Base-by-base conservation (phyloP, 2,329 filamentous ascomycete genomes). In the Botrytis porri region DNA sequence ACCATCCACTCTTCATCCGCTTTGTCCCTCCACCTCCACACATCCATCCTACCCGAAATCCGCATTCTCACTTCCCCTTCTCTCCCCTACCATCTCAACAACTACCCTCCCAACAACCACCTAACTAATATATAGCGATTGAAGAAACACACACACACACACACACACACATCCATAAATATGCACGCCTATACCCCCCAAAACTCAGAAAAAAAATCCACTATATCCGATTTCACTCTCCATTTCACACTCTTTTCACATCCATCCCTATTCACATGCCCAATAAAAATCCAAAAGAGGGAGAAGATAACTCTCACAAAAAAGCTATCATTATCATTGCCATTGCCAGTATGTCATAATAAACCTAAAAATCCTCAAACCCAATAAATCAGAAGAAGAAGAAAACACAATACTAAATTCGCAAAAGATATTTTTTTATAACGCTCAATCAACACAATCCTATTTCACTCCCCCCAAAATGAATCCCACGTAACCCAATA, bases 231-330 rank as follows among this genome's bases (percentile, higher is more conserved):
- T n/a, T 43, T 63, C 39, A 63, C 25, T 37, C 61, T 43, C 25
- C 61, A 25, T 35, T 35, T 25, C 61, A 63, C 35, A 22, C 35
- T 4, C 39, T n/a, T n/a, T 29, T 29, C 45, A 37, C 32, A 45
- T 35, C 12, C 39, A 65, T 10, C 20, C n/a, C 57, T 35, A 39
- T 35, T 29, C n/a, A 64, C 20, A 20, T 10, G 12, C 18, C n/a
- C 32, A 66, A 51, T 43, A 51, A 66, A 66, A 66, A 51, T 51
- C 63, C 39, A 63, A 20, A 43, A 63, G 39, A 63, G n/a, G n/a
- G 32, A 32, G 41, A 43, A 29, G n/a, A 63, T 32, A 63, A 43
- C 39, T 63, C 41, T 29, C 41, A 43, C 37, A 22, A 63, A 43
- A 63, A 43, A 63, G 61, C n/a, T 35, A 66, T 66, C 63, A 51